Conservation (phyloP, 805 yeast species). For the Teunomyces barrocoloradensis region DNA sequence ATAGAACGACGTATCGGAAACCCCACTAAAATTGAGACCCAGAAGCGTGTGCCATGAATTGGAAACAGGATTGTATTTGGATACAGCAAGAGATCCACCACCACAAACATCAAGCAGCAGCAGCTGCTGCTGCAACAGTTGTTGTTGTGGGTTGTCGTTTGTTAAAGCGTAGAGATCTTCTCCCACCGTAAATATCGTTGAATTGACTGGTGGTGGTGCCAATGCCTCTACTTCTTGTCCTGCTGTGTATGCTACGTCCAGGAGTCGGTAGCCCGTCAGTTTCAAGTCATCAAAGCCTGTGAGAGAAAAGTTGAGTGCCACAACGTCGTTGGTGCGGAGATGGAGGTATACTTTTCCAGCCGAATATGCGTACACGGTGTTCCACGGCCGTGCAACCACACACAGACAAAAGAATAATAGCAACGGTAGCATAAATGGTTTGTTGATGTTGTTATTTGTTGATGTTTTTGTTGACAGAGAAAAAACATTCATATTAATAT, state of each 20-base stretch:
- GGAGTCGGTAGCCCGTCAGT: background rate
- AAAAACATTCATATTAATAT: too few relatives aligned
- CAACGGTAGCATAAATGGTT: background rate
- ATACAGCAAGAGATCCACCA: constrained; percentile 21
- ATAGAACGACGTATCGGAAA: constrained; percentile 30
- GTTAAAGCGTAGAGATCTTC: constrained; percentile 29
- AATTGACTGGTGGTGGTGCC: constrained; percentile 31
- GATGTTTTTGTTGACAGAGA: too few relatives aligned
- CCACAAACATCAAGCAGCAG: constrained; percentile 22
- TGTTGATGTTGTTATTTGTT: too few relatives aligned
- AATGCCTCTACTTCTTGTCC: constrained; percentile 21
- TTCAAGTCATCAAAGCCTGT: constrained; percentile 22
- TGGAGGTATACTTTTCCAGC: constrained; percentile 35
- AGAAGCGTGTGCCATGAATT: constrained; percentile 20
- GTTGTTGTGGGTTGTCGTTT: constrained; percentile 2
- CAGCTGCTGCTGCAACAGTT: too few relatives aligned
- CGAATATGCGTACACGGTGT: constrained; percentile 34
- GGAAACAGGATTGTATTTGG: constrained; percentile 15
- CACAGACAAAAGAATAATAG: background rate
- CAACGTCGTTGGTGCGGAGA: constrained; percentile 35
- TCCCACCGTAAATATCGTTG: constrained; percentile 30
- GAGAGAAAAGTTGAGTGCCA: constrained; percentile 34
- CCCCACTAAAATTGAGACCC: constrained; percentile 18
- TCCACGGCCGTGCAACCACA: constrained; percentile 18
- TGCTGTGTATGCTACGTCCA: constrained; percentile 15